Base-by-base conservation (phyloP, 2,329 filamentous ascomycete genomes). In the Orbilia quercus region DNA sequence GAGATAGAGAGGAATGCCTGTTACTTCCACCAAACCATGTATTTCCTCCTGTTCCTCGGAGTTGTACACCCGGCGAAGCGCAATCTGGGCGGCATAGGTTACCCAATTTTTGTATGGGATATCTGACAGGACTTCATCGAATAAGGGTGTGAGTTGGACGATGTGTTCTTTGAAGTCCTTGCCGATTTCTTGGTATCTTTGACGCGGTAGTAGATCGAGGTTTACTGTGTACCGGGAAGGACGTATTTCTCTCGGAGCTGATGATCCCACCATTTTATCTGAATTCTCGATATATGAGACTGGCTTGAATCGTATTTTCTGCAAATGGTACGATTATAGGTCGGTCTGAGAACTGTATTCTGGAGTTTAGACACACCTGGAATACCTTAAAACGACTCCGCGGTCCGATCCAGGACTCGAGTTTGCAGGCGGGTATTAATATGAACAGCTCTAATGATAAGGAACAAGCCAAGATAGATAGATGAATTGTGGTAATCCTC, bases 1-100 rank as follows among this genome's bases (percentile, higher is more conserved):
- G 0, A 89, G 79, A 75, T 88, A 86, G 78, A 89, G 81, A 0
- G 85, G 82, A 2, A 90, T 81, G 0, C 82, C 84, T 0, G 83
- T 83, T 1, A 79, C 82, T 23, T 80, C 78, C 23, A 83, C 82
- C 36, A 90, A 87, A 0, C 88, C 88, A 2, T 78, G 80, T n/a
- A 90, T 79, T 78, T 90, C 88, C 47, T 84, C 82, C 0, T 84
- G 88, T 78, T 90, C 86, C 76, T 89, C 87, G 0, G 79, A 60
- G 16, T 82, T 82, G 77, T 85, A 81, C 0, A 90, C 79, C 1
- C 83, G 80, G 2, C 83, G 82, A 9, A 90, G 77, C 9, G 84
- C 77, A 0, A 84, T n/a, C 0, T 80, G 80, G 0, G 85, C 83
- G 0, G 85, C 31, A 1, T 77, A 59, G 11, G 78, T 76, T 0